Evolutionary conservation across 495 filamentous ascomycete genomes (phyloP).

Genomic region (Sabuloglossum arenarium): DNA sequence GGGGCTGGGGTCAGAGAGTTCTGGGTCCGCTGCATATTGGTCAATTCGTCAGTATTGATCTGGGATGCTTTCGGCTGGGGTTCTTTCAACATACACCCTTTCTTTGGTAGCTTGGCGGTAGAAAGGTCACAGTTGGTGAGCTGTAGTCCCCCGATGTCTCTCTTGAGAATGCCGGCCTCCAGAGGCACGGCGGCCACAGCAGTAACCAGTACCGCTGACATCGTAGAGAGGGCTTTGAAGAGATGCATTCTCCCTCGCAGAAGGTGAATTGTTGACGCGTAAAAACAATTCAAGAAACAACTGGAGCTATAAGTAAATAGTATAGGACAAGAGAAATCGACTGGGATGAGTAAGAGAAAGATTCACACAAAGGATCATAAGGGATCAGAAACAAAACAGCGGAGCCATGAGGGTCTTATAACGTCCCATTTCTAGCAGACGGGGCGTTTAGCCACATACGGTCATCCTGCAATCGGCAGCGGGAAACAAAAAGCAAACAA

Average conservation of each 20-base stretch:
- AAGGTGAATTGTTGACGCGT: not conserved
- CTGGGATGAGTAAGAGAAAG: too few species aligned
- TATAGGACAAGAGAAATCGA: not conserved
- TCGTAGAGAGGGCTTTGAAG: not conserved
- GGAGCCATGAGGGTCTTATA: too few species aligned
- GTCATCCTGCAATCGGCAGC: too few species aligned
- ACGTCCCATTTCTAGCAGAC: too few species aligned
- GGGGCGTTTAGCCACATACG: too few species aligned
- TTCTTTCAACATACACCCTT: not conserved
- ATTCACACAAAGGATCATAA: too few species aligned
- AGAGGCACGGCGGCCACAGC: not conserved
- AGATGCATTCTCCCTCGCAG: not conserved
- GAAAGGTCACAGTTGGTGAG: not conserved
- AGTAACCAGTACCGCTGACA: not conserved
- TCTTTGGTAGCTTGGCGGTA: not conserved
- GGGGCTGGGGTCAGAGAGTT: not conserved
- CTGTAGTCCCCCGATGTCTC: not conserved
- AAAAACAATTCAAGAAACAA: not conserved
- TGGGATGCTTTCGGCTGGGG: not conserved
- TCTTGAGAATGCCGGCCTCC: not conserved
- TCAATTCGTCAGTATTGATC: not conserved
- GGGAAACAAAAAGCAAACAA: too few species aligned
- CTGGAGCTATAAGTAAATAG: not conserved
- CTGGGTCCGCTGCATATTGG: not conserved
- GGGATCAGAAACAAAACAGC: too few species aligned